Base-by-base conservation (phyloP, 495 filamentous ascomycete genomes). In the Usnea hakonensis region DNA sequence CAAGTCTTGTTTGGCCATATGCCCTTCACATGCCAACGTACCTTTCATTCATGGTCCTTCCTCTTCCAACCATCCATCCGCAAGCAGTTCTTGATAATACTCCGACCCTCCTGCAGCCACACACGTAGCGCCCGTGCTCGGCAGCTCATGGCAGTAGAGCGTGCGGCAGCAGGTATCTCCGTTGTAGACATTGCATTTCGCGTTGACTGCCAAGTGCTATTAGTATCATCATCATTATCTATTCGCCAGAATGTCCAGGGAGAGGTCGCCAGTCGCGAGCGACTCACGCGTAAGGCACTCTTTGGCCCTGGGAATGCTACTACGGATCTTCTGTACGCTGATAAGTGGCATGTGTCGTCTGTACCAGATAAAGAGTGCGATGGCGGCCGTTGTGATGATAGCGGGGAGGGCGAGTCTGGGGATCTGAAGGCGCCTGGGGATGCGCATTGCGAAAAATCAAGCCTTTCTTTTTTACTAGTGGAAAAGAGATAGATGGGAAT, bases 121-220 rank as follows among this genome's bases (percentile, higher is more conserved):
- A n/a, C 55, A 57, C 1, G 55, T 57, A 5, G 55, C 55, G 10
- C 35, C 38, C 21, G 41, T 40, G 16, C 36, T 57, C n/a, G 55
- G 55, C 21, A 57, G 23, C 13, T 57, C 55, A 13, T 57, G 35
- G n/a, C 55, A 57, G 21, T 57, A 40, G 35, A 57, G 36, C 9
- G 28, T 30, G 13, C 36, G 36, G 26, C 55, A 57, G 21, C 55
- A 57, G 23, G 16, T n/a, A 30, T 57, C 55, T 0, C 55, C 55
- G 55, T 57, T 57, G 55, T 57, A 57, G 21, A 57, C 35, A 41
- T 57, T 57, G 55, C 55, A 57, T 30, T 33, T 30, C 5, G 55
- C 55, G 33, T 57, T 28, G 36, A 57, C 55, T 57, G 33, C 13
- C 2, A 26, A 26, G 14, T 2, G 6, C 13, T 23, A 23, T 23